Evolutionary conservation across 148 eudicot genomes (phyloP).

Genomic region (Nepenthes gracilis): DNA sequence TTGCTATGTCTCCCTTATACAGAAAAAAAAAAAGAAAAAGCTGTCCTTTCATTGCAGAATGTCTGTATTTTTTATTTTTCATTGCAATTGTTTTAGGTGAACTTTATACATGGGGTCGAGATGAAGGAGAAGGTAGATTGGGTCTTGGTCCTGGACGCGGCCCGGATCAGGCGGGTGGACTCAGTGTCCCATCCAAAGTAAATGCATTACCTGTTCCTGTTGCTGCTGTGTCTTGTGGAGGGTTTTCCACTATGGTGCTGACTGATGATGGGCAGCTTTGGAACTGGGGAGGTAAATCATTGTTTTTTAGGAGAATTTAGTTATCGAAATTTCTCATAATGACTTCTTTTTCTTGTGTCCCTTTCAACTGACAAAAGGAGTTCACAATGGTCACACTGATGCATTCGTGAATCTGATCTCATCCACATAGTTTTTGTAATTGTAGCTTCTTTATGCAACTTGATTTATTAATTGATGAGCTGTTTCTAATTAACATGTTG

Average conservation of each 20-base stretch:
- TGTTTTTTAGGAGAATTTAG: not conserved
- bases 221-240: constrained; percentile 86
- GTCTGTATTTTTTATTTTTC: not conserved
- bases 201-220: constrained; percentile 62
- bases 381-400: too few relatives aligned
- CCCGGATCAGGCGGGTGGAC: constrained; percentile 83
- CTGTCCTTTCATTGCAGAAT: not conserved
- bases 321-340: not conserved
- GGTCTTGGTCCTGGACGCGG: constrained; percentile 98
- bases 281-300: constrained; percentile 80
- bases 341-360: not conserved
- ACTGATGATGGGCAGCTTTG: constrained; percentile 80
- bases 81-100: constrained; percentile 33
- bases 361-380: not conserved
- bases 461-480: too few relatives aligned
- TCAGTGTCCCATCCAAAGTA: constrained; percentile 69
- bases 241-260: constrained; percentile 82
- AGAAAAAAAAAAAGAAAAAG: too few relatives aligned
- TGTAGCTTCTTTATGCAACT: too few relatives aligned
- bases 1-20: too few relatives aligned
- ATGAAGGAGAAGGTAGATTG: constrained; percentile 95
- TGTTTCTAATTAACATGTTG: too few relatives aligned
- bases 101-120: constrained; percentile 94
- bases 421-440: too few relatives aligned
- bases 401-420: too few relatives aligned